Percentiles rank a stretch among this genome's conserved stretches.
These are phyloP conservation scores for Nothopassalora personata DNA, from an alignment of 2,329 filamentous ascomycete genomes.

Conservation along the genomic window DNA sequence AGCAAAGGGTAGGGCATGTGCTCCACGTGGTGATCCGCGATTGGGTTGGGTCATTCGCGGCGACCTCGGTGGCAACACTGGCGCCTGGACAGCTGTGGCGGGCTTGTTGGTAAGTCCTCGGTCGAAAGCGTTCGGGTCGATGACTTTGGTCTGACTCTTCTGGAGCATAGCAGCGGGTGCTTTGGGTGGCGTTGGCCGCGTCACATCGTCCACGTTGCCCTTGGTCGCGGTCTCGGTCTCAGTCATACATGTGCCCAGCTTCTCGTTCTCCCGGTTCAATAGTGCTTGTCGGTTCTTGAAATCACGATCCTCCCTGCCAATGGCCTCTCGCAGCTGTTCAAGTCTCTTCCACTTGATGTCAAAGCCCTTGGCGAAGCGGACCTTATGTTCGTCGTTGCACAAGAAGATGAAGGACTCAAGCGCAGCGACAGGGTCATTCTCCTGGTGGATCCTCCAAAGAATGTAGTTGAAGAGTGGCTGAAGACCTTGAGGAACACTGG, in stretches of 20 bases:
- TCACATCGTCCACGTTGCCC: conserved; percentile 15
- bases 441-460: conserved; percentile 48
- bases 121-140: conserved; percentile 47
- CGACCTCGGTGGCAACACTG: conserved; percentile 13
- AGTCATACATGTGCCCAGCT: neutral
- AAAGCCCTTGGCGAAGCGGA: conserved; percentile 44
- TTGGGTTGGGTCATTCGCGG: conserved; percentile 10
- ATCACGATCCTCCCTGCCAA: conserved; percentile 46
- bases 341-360: conserved; percentile 47
- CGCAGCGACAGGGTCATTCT: conserved; percentile 43
- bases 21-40: conserved; percentile 17
- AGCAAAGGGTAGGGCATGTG: conserved; percentile 14
- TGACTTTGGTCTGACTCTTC: conserved; percentile 30
- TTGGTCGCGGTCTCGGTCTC: conserved; percentile 1
- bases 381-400: conserved; percentile 45
- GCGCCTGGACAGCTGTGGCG: conserved; percentile 2
- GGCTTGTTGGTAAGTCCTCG: conserved; percentile 27
- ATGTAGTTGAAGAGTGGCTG: conserved; percentile 49
- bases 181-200: conserved; percentile 27
- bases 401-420: conserved; percentile 49
- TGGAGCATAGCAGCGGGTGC: conserved; percentile 31
- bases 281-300: conserved; percentile 35
- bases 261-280: conserved; percentile 25
- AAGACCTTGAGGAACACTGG: conserved; percentile 37
- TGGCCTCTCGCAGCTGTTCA: conserved; percentile 46